Conservation (phyloP, 2,329 filamentous ascomycete genomes). For the Epichloe coenophiala region DNA sequence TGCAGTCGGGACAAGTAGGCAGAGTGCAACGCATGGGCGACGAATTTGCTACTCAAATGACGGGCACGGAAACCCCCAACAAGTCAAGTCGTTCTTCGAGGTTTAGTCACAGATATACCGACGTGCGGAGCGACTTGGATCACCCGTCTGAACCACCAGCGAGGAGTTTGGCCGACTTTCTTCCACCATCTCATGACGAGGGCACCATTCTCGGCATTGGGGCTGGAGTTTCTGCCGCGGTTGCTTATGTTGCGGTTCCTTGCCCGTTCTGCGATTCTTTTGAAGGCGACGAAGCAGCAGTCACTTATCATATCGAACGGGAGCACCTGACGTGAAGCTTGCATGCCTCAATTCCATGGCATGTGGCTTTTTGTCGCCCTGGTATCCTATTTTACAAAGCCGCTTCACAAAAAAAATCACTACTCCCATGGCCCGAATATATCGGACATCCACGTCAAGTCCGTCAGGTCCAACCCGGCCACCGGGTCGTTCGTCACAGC, state of each 20-base stretch:
- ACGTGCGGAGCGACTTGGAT: constrained; percentile 22
- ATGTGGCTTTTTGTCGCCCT: not conserved
- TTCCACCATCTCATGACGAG: constrained; percentile 26
- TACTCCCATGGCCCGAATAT: constrained; percentile 25
- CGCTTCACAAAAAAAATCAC: constrained; percentile 6
- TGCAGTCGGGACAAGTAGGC: constrained; percentile 58
- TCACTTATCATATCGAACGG: constrained; percentile 49
- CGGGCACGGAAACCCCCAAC: not conserved
- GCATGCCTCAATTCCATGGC: not conserved
- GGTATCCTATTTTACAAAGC: not conserved
- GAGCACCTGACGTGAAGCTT: constrained; percentile 15
- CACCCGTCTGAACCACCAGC: constrained; percentile 25
- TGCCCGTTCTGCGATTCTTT: constrained; percentile 57
- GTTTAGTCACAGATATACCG: constrained; percentile 20
- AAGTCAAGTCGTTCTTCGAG: constrained; percentile 8
- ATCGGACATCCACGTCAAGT: constrained; percentile 25
- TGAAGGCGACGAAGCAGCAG: constrained; percentile 54
- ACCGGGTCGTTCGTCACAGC: constrained; percentile 8
- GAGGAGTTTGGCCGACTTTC: constrained; percentile 32
- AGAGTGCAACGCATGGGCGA: constrained; percentile 52
- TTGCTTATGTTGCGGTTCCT: constrained; percentile 12
- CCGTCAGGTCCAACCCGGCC: constrained; percentile 19
- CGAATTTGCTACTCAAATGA: constrained; percentile 3
- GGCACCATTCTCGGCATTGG: constrained; percentile 6
- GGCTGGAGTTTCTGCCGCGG: not conserved